phyloP scores from a whole-genome alignment of 2,329 filamentous ascomycete genomes.

The Podosphaera fusca region DNA sequence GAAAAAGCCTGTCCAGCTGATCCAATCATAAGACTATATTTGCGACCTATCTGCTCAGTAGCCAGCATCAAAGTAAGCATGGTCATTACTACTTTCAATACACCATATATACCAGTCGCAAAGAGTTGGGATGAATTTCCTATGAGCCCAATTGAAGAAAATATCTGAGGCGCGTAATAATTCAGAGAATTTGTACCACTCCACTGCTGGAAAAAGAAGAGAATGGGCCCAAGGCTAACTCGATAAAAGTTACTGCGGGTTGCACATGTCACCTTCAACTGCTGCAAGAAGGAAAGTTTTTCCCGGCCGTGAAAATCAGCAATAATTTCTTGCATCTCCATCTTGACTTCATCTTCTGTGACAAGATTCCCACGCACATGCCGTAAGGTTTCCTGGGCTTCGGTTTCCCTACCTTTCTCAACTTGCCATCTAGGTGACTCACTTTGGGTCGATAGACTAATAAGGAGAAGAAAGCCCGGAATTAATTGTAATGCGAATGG shows the following conservation, averaged over 20 bases:
- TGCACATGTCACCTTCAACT: conserved; percentile 33
- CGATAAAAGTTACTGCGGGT: conserved; percentile 36
- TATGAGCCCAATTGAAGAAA: conserved; percentile 36
- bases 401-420: conserved; percentile 43
- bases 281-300: conserved; percentile 24
- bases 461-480: conserved; percentile 35
- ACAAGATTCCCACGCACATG: conserved; percentile 20
- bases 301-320: conserved; percentile 25
- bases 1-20: conserved; percentile 34
- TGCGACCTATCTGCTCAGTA: conserved; percentile 45
- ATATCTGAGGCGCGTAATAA: conserved; percentile 39
- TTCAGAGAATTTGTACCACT: conserved; percentile 22
- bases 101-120: conserved; percentile 50
- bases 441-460: conserved; percentile 36
- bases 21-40: conserved; percentile 36
- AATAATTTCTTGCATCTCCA: conserved; percentile 25
- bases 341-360: conserved; percentile 24
- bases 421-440: conserved; percentile 45
- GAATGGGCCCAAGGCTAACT: conserved; percentile 37
- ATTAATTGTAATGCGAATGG: conserved; percentile 41
- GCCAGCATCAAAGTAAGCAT: conserved; percentile 40
- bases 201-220: conserved; percentile 41
- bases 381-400: conserved; percentile 28
- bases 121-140: conserved; percentile 37
- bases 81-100: conserved; percentile 45